Evolutionary conservation across 2,329 filamentous ascomycete genomes (phyloP).

Genomic region (Aspergillus sp.): DNA sequence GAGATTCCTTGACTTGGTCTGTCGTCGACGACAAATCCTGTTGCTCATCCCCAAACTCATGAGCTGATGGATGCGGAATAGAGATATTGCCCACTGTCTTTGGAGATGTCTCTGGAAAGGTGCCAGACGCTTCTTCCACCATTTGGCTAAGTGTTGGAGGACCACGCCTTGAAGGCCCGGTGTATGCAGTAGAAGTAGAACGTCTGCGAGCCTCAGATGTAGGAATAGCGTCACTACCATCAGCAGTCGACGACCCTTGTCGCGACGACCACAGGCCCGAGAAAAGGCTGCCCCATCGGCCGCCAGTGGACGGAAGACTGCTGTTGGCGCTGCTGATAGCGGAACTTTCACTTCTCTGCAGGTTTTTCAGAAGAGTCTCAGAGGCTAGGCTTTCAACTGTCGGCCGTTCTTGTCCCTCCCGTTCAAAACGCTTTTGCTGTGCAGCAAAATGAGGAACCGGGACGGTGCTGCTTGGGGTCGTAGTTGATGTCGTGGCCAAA

Average conservation of each 20-base stretch:
- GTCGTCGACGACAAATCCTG: conserved; percentile 21
- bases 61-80: conserved; percentile 23
- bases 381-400: conserved; percentile 44
- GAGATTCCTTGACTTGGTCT: conserved; percentile 36
- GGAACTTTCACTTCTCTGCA: conserved; percentile 49
- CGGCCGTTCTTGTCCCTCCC: conserved; percentile 17
- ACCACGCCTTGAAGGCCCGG: conserved; percentile 17
- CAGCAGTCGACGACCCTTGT: conserved; percentile 40
- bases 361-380: conserved; percentile 47
- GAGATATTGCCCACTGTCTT: conserved; percentile 27
- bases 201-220: conserved; percentile 20
- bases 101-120: conserved; percentile 12
- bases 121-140: conserved; percentile 25
- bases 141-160: conserved; percentile 27
- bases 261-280: conserved; percentile 50
- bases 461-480: conserved; percentile 44
- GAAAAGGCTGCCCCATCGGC: conserved; percentile 51
- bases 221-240: conserved; percentile 21
- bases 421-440: conserved; percentile 27
- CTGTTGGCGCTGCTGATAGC: conserved; percentile 40
- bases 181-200: conserved; percentile 20
- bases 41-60: conserved; percentile 17
- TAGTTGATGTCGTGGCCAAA: conserved; percentile 47
- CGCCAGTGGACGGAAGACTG: conserved; percentile 40
- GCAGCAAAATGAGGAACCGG: conserved; percentile 49